Evolutionary conservation across 2,329 filamentous ascomycete genomes (phyloP).

Genomic region (Parastagonospora nodorum): DNA sequence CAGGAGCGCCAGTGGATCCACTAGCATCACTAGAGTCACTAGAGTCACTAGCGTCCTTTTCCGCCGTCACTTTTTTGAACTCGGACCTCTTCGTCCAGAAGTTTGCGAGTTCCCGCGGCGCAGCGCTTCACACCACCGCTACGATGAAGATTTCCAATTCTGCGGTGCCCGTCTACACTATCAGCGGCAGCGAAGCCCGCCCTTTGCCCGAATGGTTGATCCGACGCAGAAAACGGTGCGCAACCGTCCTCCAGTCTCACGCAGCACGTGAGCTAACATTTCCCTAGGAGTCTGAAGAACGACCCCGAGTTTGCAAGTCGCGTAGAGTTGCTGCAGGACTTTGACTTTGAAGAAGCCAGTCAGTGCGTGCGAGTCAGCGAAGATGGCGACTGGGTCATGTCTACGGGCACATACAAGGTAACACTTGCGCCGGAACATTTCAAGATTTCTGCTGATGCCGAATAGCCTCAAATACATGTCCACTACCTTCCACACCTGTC

Average conservation of each 20-base stretch:
- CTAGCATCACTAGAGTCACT: too few relatives aligned
- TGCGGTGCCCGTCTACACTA: conserved; percentile 88
- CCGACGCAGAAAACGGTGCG: conserved; percentile 71
- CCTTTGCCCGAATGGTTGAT: conserved; percentile 96
- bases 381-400: conserved; percentile 82
- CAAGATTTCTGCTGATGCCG: conserved; percentile 49
- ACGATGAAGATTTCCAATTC: conserved; percentile 82
- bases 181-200: conserved; percentile 85
- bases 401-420: conserved; percentile 33
- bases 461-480: conserved; percentile 87
- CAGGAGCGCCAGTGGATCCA: neutral
- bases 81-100: neutral
- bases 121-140: conserved; percentile 13
- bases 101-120: neutral
- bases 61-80: conserved; percentile 8
- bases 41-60: neutral
- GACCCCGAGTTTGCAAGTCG: conserved; percentile 92
- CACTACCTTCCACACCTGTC: conserved; percentile 93
- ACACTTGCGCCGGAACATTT: neutral
- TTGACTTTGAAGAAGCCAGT: conserved; percentile 96
- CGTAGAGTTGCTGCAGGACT: conserved; percentile 94
- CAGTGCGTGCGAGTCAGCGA: conserved; percentile 88
- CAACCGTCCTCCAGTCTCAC: conserved; percentile 45
- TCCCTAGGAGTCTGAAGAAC: conserved; percentile 72
- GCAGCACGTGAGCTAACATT: conserved; percentile 7